Conservation (phyloP, 139 green algal species). For the Chlamydomonas schloesseri region DNA sequence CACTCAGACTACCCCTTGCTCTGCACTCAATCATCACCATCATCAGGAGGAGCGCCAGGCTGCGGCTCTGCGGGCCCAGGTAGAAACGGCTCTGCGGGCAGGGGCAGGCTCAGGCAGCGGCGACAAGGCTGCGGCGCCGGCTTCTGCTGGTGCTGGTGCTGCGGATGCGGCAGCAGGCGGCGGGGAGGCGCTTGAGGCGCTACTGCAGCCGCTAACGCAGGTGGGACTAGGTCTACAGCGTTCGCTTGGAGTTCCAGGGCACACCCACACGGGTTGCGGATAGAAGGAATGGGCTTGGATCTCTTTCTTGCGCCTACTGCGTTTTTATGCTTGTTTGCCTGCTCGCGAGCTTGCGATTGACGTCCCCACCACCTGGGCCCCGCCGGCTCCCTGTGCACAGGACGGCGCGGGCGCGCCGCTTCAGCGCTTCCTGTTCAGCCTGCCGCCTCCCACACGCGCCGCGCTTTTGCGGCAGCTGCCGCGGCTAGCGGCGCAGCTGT, state of each 20-base stretch:
- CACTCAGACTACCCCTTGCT: too few relatives aligned
- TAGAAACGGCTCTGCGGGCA: slow-evolving; percentile 3
- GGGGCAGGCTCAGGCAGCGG: background rate
- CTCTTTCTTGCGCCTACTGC: too few relatives aligned
- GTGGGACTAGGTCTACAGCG: background rate
- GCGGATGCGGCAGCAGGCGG: too few relatives aligned
- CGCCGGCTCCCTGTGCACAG: background rate
- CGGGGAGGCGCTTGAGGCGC: background rate
- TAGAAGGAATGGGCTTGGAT: too few relatives aligned
- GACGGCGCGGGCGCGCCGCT: background rate
- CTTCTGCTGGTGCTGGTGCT: too few relatives aligned
- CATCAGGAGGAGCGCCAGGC: slow-evolving; percentile 16
- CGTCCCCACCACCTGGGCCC: too few relatives aligned
- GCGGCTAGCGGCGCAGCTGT: background rate
- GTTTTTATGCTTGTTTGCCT: too few relatives aligned
- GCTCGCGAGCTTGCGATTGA: too few relatives aligned
- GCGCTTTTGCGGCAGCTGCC: slow-evolving; percentile 30
- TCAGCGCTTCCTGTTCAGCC: slow-evolving; percentile 12
- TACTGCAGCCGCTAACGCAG: background rate
- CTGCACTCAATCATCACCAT: too few relatives aligned
- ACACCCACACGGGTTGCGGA: too few relatives aligned
- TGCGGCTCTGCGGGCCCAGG: background rate
- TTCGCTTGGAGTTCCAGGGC: too few relatives aligned
- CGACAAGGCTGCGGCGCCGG: background rate
- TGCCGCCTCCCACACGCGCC: background rate